Conservation (phyloP, 2,329 filamentous ascomycete genomes). For the Setomelanomma holmii region DNA sequence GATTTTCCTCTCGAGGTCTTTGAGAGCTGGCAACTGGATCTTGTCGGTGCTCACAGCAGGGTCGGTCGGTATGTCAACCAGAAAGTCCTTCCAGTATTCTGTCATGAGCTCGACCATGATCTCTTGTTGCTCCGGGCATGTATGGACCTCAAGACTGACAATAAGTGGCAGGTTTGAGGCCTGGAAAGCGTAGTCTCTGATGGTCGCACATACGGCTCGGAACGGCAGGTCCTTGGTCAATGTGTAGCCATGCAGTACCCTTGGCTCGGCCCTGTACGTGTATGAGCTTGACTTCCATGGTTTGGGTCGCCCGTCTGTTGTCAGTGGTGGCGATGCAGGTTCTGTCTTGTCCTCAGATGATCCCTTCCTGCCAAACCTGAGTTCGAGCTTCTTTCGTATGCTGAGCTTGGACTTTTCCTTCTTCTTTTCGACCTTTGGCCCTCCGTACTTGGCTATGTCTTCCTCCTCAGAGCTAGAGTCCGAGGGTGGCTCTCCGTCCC, state of each 20-base stretch:
- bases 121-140: constrained; percentile 80
- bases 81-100: constrained; percentile 78
- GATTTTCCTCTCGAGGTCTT: constrained; percentile 79
- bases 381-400: constrained; percentile 45
- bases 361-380: constrained; percentile 40
- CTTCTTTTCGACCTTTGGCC: constrained; percentile 25
- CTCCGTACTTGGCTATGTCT: constrained; percentile 26
- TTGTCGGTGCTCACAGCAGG: constrained; percentile 49
- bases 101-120: constrained; percentile 95
- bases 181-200: constrained; percentile 79
- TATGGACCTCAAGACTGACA: constrained; percentile 91
- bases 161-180: constrained; percentile 81
- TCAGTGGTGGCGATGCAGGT: constrained; percentile 9
- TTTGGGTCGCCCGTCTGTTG: constrained; percentile 24
- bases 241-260: constrained; percentile 84
- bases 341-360: constrained; percentile 29
- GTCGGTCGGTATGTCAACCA: constrained; percentile 67
- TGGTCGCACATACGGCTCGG: constrained; percentile 81
- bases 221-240: constrained; percentile 87
- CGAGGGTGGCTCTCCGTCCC: constrained; percentile 71
- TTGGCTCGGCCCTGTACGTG: constrained; percentile 66
- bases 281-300: constrained; percentile 43
- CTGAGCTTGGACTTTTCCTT: constrained; percentile 36
- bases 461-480: constrained; percentile 50
- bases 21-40: constrained; percentile 70